These are phyloP conservation scores for Peniophora sp. DNA, from an alignment of 1,284 basidiomycete species.

Conservation along the genomic window DNA sequence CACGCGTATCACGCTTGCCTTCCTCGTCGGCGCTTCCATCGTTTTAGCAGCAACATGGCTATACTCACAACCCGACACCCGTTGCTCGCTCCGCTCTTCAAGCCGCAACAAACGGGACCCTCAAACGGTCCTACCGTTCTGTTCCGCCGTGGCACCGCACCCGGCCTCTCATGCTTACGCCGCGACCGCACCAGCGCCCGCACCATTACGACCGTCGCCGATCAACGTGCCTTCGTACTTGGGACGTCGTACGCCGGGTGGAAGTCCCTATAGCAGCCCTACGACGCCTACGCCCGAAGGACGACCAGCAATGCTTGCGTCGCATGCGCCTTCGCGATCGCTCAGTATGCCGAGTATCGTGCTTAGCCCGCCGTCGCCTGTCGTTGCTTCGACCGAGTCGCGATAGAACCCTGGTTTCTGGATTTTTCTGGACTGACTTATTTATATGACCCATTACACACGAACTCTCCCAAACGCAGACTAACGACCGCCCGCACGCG, in stretches of 20 bases:
- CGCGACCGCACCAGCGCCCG: slow-evolving; percentile 5
- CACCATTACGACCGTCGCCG: slow-evolving; percentile 9
- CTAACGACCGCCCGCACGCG: no score
- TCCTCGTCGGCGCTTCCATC: slow-evolving; percentile 74
- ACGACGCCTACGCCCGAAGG: slow-evolving; percentile 9
- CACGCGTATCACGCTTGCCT: slow-evolving; percentile 80
- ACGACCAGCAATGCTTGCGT: neutral
- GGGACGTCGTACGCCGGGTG: slow-evolving; percentile 11
- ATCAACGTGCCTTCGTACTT: slow-evolving; percentile 6
- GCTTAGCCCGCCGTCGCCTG: neutral
- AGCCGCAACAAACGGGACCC: slow-evolving; percentile 2
- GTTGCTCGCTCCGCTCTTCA: slow-evolving; percentile 11
- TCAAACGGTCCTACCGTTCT: slow-evolving; percentile 6
- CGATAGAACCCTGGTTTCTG: no score
- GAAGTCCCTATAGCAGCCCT: slow-evolving; percentile 11
- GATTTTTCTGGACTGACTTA: no score
- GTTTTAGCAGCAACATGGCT: slow-evolving; percentile 87
- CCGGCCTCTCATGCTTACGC: neutral
- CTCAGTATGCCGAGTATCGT: slow-evolving; percentile 12
- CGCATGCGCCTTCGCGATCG: slow-evolving; percentile 9
- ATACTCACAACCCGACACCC: slow-evolving; percentile 62
- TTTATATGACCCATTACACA: no score
- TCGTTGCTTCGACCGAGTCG: neutral
- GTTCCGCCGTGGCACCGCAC: neutral
- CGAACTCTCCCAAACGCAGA: no score